Base-by-base conservation (phyloP, 2,329 filamentous ascomycete species). In the Aureobasidium sp. region DNA sequence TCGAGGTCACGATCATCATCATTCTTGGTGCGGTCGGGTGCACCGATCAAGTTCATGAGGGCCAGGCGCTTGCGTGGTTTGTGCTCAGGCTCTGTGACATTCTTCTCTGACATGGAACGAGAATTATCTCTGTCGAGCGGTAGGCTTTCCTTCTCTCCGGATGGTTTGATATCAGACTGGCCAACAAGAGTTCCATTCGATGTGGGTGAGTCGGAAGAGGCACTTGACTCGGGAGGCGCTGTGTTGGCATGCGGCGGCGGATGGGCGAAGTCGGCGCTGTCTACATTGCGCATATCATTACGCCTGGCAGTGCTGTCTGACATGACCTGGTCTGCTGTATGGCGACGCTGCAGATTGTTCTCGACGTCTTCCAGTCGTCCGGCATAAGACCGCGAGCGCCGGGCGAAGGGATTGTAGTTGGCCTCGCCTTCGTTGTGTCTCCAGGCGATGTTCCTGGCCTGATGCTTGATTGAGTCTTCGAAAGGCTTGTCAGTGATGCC, bases 391-490 rank as follows among this genome's bases (percentile, higher is more conserved):
- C 60, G 46, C 12, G 60, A 62, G 5, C 57, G 57, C 27, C 62
- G 59, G 26, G 64, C 64, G 48, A 65, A 66, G 13, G 65, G 65
- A 39, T 66, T 66, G 60, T 63, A 64, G 36, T 64, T 65, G 47
- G 59, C 55, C 26, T 63, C 59, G 34, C 63, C 63, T 53, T 64
- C 63, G 24, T 60, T 41, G 37, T 63, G 56, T 32, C 60, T 62
- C 63, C 65, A 65, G 13, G 65, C 65, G n/a, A 63, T 55, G 36
- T 63, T 60, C 17, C 65, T 48, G 5, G 65, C 65, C 32, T 64
- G 61, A 7, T 62, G 64, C 39, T 64, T 63, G 39, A 66, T 66
- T 24, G 64, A 39, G 34, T 66, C 65, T 66, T 44, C 32, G 13
- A 15, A 39, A 41, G 48, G 20, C 37, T 63, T 29, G 62, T 64